Evolutionary conservation across 2,329 filamentous ascomycete species (phyloP), one percentile per base, ranked within the genome.

Genomic region (Pestalotiopsis sp.): DNA sequence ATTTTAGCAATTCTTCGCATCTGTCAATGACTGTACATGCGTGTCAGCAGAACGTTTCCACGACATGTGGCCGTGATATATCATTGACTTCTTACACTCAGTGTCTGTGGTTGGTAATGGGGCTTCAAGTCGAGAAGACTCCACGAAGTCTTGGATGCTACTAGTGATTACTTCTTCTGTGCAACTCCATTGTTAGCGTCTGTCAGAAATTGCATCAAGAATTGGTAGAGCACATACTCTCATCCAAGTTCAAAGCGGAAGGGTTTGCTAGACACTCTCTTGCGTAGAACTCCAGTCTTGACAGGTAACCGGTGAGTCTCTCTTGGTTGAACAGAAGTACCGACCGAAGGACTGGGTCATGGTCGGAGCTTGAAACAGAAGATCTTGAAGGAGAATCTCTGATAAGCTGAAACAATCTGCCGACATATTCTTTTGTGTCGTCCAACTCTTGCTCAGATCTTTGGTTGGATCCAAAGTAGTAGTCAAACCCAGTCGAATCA

Each of bases 1-100:
- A 39, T 5, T 4, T 60, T 17, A 69, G 68, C 20, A 68, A 57
- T 13, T 70, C 39, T n/a, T 49, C 39, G 12, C 38, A 52, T 31
- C 62, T 52, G 4, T 27, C 20, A 65, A 31, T 14, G 12, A 65
- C 62, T 65, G 17, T 6, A 3, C 13, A 41, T 13, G 2, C 20
- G 4, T 17, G n/a, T 62, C 59, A 62, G n/a, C 17, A 20, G 14
- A 23, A 4, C 2, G 20, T 9, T 11, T 11, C 59, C 11, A 62
- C 3, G n/a, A 20, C 5, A 62, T 2, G 6, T 62, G 36, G 36
- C 13, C n/a, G 25, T n/a, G 13, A 17, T 2, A 2, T 36, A 59
- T 5, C 23, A 52, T 52, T 20, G 45, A 52, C 2, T 4, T 25
- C 57, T 62, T 20, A 62, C 59, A 62, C 4, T 62, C 57, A 36